Evolutionary conservation across 306 rosid species (phyloP).

Genomic region (Potentilla sterilis): DNA sequence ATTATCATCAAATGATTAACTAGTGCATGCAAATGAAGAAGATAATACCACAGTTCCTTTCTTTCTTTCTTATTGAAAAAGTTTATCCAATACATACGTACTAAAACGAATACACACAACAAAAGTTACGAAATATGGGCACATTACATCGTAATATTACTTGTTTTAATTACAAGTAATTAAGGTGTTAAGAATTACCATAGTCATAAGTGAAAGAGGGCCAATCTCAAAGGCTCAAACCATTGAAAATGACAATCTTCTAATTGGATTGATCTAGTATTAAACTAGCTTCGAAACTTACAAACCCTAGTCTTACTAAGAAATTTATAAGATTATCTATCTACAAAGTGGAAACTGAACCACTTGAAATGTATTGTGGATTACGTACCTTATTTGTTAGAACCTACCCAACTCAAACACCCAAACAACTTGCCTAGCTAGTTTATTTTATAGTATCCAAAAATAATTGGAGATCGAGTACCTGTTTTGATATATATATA

Average conservation of each 20-base stretch:
- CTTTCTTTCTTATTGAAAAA: too few species aligned
- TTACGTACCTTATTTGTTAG: neutral
- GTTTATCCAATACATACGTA: neutral
- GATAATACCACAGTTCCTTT: too few species aligned
- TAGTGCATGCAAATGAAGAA: neutral
- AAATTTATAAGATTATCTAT: too few species aligned
- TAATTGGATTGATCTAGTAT: neutral
- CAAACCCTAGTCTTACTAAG: too few species aligned
- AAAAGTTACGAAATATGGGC: too few species aligned
- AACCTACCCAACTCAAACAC: neutral
- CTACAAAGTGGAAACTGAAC: neutral
- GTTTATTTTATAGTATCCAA: neutral
- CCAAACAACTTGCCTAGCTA: neutral
- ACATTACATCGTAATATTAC: too few species aligned
- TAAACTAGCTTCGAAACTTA: neutral
- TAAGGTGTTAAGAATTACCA: too few species aligned
- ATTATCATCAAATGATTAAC: neutral
- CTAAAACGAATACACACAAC: neutral
- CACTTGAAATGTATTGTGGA: neutral
- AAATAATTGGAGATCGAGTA: neutral
- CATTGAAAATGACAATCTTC: neutral
- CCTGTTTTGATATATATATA: neutral
- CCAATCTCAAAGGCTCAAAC: neutral
- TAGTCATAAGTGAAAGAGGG: neutral
- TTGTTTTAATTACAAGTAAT: too few species aligned